These are phyloP conservation scores for Penicillium decumbens DNA, from an alignment of 2,329 filamentous ascomycete genomes.

Conservation along the genomic window DNA sequence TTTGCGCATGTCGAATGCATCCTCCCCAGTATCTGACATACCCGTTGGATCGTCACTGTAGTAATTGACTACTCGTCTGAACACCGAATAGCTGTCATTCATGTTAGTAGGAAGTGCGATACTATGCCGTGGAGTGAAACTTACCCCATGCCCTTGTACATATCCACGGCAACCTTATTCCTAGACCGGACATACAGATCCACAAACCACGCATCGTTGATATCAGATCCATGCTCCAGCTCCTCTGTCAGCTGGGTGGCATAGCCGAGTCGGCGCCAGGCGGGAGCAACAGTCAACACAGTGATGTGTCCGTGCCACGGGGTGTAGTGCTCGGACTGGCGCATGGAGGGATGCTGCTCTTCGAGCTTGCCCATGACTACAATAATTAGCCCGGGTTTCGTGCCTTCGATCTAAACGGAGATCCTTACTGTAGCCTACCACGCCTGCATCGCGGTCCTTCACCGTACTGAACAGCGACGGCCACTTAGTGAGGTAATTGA, in stretches of 20 bases:
- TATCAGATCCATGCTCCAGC: slow-evolving; percentile 76
- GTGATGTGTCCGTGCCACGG: slow-evolving; percentile 99
- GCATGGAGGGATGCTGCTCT: slow-evolving; percentile 70
- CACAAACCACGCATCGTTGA: slow-evolving; percentile 85
- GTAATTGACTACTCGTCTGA: slow-evolving; percentile 81
- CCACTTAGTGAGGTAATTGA: slow-evolving; percentile 94
- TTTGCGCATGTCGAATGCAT: slow-evolving; percentile 97
- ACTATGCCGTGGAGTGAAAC: slow-evolving; percentile 16
- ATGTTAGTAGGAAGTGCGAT: slow-evolving; percentile 3
- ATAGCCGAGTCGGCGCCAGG: slow-evolving; percentile 78
- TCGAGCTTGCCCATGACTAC: slow-evolving; percentile 96
- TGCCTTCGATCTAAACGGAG: not conserved
- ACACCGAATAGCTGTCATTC: slow-evolving; percentile 65
- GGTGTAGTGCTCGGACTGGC: slow-evolving; percentile 81
- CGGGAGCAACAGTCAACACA: slow-evolving; percentile 84
- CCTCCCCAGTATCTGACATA: slow-evolving; percentile 59
- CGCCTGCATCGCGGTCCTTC: slow-evolving; percentile 77
- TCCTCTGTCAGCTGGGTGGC: slow-evolving; percentile 77
- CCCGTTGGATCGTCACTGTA: slow-evolving; percentile 79
- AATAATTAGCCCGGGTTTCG: slow-evolving; percentile 1
- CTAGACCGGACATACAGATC: slow-evolving; percentile 89
- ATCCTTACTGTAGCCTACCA: slow-evolving; percentile 83
- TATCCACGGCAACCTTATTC: slow-evolving; percentile 77
- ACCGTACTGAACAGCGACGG: slow-evolving; percentile 90
- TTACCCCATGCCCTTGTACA: slow-evolving; percentile 85